Conservation (phyloP, 352 stramenopile species). For the Globisporangium polare region DNA sequence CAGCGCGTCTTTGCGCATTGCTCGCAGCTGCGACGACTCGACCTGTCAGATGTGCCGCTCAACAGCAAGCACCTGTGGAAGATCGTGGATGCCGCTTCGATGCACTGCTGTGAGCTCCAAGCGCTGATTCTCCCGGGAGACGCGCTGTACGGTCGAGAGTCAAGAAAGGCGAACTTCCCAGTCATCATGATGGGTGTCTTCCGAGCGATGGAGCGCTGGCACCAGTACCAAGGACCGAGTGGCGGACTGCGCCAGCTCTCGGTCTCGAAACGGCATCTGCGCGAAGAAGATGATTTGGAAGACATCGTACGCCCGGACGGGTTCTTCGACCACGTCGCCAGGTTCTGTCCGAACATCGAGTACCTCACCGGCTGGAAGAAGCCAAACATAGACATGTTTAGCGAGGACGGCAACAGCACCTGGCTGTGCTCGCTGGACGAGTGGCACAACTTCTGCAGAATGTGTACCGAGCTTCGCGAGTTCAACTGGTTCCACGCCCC, state of each 20-base stretch:
- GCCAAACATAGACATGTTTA: too few species aligned
- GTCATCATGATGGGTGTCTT: too few species aligned
- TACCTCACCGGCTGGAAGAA: too few species aligned
- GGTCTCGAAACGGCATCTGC: not conserved
- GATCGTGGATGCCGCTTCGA: constrained; percentile 13
- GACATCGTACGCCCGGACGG: not conserved
- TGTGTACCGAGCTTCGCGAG: not conserved
- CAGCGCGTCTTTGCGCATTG: constrained; percentile 8
- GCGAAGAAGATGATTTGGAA: not conserved
- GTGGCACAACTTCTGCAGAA: not conserved
- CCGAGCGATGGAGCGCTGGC: not conserved
- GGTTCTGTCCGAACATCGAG: too few species aligned
- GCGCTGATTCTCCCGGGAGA: constrained; percentile 16
- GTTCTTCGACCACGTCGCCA: not conserved
- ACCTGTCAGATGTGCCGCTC: constrained; percentile 14
- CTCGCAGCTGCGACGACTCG: constrained; percentile 10
- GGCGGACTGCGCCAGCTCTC: not conserved
- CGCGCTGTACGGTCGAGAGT: too few species aligned
- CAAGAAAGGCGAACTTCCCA: too few species aligned
- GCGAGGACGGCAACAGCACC: too few species aligned
- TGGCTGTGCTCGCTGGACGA: too few species aligned
- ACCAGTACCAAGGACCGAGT: not conserved
- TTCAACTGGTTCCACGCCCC: not conserved
- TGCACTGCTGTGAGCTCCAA: constrained; percentile 8
- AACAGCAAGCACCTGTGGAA: constrained; percentile 1